Conservation (phyloP, 495 filamentous ascomycete genomes). For the Lepraria neglecta region DNA sequence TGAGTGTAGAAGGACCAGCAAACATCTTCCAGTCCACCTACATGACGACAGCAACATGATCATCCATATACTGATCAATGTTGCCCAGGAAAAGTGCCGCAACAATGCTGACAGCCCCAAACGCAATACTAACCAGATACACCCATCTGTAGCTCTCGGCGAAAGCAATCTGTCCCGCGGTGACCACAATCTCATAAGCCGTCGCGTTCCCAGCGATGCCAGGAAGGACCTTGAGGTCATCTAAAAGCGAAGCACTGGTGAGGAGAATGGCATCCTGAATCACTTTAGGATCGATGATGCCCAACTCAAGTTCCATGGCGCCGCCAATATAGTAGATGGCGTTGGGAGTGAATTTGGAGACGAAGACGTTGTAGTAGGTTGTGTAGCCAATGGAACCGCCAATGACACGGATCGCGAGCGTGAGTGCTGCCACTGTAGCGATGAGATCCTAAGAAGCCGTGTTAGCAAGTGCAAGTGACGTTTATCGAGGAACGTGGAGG, state of each 20-base stretch:
- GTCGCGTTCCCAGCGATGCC: constrained; percentile 50
- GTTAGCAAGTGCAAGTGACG: not conserved
- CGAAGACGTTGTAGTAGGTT: constrained; percentile 72
- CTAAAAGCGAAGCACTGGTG: constrained; percentile 50
- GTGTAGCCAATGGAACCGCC: constrained; percentile 67
- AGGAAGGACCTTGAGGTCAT: constrained; percentile 47
- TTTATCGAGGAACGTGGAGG: not conserved
- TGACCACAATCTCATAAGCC: constrained; percentile 52
- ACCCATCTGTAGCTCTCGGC: constrained; percentile 60
- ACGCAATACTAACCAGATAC: constrained; percentile 62
- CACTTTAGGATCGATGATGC: constrained; percentile 44
- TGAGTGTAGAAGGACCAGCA: too few relatives aligned
- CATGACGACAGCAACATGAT: constrained; percentile 62
- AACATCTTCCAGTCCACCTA: constrained; percentile 1
- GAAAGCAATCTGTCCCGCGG: constrained; percentile 57
- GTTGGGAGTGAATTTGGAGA: constrained; percentile 53
- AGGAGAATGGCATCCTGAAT: constrained; percentile 50
- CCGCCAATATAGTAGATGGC: constrained; percentile 48
- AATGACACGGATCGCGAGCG: constrained; percentile 64
- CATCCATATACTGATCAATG: constrained; percentile 61
- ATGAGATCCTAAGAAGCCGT: constrained; percentile 51
- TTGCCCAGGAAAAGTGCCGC: constrained; percentile 58
- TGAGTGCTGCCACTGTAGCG: constrained; percentile 67
- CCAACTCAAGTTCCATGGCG: constrained; percentile 45
- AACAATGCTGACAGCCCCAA: constrained; percentile 56